Percentiles rank a stretch among this genome's conserved stretches.
Evolutionary conservation across 176 grass and related monocot genomes (phyloP).

Genomic region (Carex pumila): DNA sequence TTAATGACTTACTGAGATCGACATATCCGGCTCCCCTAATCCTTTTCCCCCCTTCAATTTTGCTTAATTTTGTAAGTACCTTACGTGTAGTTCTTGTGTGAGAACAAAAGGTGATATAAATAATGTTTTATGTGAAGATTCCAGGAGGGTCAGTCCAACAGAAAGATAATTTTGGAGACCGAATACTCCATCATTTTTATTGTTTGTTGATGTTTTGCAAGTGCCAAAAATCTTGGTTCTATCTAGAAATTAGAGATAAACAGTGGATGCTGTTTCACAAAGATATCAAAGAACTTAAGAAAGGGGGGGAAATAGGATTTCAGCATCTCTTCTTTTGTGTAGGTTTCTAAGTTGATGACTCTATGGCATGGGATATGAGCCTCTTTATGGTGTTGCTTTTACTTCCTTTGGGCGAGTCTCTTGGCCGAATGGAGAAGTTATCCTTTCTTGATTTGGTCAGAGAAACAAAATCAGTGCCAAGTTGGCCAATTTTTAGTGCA

Average conservation of each 20-base stretch:
- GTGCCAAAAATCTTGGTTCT: not conserved
- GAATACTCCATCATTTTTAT: not conserved
- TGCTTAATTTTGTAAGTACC: not conserved
- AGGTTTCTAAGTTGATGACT: conserved; percentile 4
- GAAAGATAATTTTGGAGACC: not conserved
- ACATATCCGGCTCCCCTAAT: not conserved
- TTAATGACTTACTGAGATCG: not conserved
- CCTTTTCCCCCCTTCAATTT: not conserved
- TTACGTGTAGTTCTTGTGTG: not conserved
- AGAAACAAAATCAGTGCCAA: conserved; percentile 42
- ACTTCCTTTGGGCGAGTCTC: conserved; percentile 44
- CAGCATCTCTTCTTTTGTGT: not conserved
- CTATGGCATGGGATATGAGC: conserved; percentile 52
- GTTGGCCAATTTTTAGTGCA: conserved; percentile 85
- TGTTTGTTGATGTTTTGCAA: not conserved
- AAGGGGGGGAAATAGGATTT: not conserved
- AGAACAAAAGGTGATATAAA: not conserved
- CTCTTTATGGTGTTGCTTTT: conserved; percentile 52
- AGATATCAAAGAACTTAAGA: not conserved
- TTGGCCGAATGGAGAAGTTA: conserved; percentile 51
- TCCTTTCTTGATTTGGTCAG: conserved; percentile 43
- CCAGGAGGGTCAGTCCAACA: not conserved
- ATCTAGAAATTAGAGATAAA: not conserved
- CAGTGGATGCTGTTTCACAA: not conserved
- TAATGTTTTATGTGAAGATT: not conserved